These are phyloP conservation scores for Chaetomium fimeti DNA, from an alignment of 495 filamentous ascomycete species.

Conservation along the genomic window DNA sequence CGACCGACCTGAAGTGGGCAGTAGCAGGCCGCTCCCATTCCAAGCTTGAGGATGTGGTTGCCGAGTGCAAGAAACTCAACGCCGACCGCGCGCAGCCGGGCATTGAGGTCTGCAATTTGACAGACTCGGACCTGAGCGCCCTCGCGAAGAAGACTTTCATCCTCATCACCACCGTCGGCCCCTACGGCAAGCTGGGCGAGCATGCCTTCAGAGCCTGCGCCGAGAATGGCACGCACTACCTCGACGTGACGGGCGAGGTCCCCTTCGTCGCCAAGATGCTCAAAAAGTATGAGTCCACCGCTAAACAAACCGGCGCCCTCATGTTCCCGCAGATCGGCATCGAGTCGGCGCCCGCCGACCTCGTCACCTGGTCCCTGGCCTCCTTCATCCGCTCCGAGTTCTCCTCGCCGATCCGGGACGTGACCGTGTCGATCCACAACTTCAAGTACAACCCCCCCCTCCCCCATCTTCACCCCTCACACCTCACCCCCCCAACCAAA, in stretches of 20 bases:
- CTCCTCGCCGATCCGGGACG: constrained; percentile 52
- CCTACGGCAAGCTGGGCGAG: constrained; percentile 75
- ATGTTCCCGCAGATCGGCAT: constrained; percentile 84
- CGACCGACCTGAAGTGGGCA: constrained; percentile 85
- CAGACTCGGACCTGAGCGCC: constrained; percentile 57
- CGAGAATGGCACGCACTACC: constrained; percentile 81
- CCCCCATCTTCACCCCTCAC: not conserved
- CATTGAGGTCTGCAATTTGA: constrained; percentile 65
- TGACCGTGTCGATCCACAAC: constrained; percentile 61
- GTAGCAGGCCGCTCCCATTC: constrained; percentile 74
- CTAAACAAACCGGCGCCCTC: constrained; percentile 72
- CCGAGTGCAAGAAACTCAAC: constrained; percentile 64
- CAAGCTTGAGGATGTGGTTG: constrained; percentile 69
- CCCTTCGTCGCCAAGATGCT: constrained; percentile 80
- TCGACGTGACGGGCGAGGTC: constrained; percentile 86
- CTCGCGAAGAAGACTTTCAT: constrained; percentile 73
- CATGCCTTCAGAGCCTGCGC: constrained; percentile 87
- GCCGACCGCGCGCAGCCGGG: constrained; percentile 67
- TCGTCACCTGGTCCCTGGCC: constrained; percentile 70
- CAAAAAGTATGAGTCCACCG: constrained; percentile 71
- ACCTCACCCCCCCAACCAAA: not conserved
- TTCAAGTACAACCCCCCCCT: constrained; percentile 47
- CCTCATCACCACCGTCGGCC: constrained; percentile 82
- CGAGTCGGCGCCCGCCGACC: constrained; percentile 84
- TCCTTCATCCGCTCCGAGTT: constrained; percentile 61